phyloP scores from a whole-genome alignment of 441 rosid species.

The Breynia disticha region DNA sequence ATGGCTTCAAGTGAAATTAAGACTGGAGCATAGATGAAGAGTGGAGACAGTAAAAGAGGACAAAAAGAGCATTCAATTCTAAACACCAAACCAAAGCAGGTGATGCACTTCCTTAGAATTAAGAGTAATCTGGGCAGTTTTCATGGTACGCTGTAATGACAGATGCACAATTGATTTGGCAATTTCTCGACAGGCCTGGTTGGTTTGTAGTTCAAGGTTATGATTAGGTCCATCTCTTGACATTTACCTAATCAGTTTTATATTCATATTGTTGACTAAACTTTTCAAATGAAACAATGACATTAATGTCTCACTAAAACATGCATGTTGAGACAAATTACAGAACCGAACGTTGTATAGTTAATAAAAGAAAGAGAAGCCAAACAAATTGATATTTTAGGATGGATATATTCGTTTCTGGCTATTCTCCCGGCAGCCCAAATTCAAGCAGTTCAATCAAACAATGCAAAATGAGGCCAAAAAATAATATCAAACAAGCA shows the following conservation, averaged over 20 bases:
- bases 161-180: constrained; percentile 6
- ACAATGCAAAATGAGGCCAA: background rate
- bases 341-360: background rate
- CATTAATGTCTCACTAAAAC: background rate
- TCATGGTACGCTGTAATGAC: background rate
- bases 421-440: no score
- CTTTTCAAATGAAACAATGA: background rate
- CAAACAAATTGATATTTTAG: background rate
- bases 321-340: constrained; percentile 2
- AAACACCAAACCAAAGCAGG: background rate
- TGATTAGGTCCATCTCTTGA: constrained; percentile 3
- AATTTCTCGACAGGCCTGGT: background rate
- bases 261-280: constrained; percentile 1
- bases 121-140: constrained; percentile 3
- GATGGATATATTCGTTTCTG: no score
- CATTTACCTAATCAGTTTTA: background rate
- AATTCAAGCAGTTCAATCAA: background rate
- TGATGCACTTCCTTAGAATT: background rate
- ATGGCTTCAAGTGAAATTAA: no score
- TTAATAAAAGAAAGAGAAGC: background rate
- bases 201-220: background rate
- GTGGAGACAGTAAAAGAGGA: background rate
- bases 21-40: no score
- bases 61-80: background rate
- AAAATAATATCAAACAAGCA: background rate